phyloP scores from a whole-genome alignment of 805 yeast genomes.

The Lachancea cidri region DNA sequence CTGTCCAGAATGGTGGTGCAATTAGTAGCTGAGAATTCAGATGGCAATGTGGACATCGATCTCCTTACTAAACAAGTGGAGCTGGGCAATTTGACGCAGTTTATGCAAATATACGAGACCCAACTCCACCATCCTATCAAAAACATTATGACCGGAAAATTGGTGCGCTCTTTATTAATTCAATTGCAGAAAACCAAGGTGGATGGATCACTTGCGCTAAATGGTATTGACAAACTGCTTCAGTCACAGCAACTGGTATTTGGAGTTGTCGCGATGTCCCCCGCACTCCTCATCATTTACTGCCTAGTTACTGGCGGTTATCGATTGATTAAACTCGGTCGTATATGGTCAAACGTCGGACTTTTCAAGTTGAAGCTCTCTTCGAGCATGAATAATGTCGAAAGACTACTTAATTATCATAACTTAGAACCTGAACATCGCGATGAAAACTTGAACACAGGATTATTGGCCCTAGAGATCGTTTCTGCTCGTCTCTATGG shows the following conservation, averaged over 20 bases:
- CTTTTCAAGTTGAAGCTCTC: conserved; percentile 20
- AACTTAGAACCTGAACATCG: conserved; percentile 16
- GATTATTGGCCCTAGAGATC: conserved; percentile 62
- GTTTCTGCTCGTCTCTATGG: conserved; percentile 52
- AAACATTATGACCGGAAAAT: conserved; percentile 57
- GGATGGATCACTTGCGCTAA: conserved; percentile 85
- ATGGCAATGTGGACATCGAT: conserved; percentile 18
- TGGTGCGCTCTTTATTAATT: conserved; percentile 72
- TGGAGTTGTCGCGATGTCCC: conserved; percentile 85
- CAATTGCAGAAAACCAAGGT: conserved; percentile 96
- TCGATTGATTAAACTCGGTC: conserved; percentile 23
- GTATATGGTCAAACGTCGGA: conserved; percentile 23
- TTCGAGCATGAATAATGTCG: conserved; percentile 51
- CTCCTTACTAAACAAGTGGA: conserved; percentile 41
- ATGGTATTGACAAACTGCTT: conserved; percentile 83
- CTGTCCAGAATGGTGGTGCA: conserved; percentile 85
- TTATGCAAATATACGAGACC: conserved; percentile 74
- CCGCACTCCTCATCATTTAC: conserved; percentile 59
- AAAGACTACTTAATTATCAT: conserved; percentile 42
- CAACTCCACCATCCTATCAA: conserved; percentile 68
- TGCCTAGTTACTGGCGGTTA: conserved; percentile 35
- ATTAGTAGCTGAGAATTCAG: conserved; percentile 22
- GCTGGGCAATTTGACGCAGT: conserved; percentile 72
- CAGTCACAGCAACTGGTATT: conserved; percentile 93
- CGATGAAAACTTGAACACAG: conserved; percentile 38